These are phyloP conservation scores for Suillus weaverae DNA, from an alignment of 768 basidiomycete genomes.

Conservation along the genomic window DNA sequence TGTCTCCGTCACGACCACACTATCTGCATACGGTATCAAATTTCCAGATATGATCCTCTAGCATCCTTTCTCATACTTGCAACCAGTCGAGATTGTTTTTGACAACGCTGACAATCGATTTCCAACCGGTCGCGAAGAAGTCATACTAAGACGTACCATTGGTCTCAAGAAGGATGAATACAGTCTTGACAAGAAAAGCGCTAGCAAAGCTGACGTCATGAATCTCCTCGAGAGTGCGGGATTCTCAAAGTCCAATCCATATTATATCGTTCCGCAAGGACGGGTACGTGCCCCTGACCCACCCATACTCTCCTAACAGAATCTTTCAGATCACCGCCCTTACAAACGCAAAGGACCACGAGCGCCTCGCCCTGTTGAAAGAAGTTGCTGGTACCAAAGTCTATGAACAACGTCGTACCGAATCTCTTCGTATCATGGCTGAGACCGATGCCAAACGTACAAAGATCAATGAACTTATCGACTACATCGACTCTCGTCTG, in stretches of 20 bases:
- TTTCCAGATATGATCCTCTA: background rate
- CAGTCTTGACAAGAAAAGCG: constrained; percentile 92
- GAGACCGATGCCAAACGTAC: constrained; percentile 92
- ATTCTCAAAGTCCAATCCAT: constrained; percentile 97
- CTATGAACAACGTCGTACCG: constrained; percentile 90
- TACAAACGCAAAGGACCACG: constrained; percentile 95
- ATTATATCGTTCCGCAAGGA: constrained; percentile 99
- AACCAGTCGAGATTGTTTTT: constrained; percentile 85
- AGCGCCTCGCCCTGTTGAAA: constrained; percentile 91
- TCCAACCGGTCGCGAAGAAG: constrained; percentile 85
- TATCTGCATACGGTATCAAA: constrained; percentile 81
- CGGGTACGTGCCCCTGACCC: constrained; percentile 54
- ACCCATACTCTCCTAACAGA: constrained; percentile 11
- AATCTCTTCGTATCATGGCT: constrained; percentile 94
- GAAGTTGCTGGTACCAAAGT: constrained; percentile 99
- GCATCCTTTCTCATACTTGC: constrained; percentile 1
- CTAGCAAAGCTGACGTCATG: constrained; percentile 96
- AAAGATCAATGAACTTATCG: constrained; percentile 88
- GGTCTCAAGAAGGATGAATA: constrained; percentile 99
- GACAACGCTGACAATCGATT: constrained; percentile 95
- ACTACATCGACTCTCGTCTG: constrained; percentile 88
- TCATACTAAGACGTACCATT: constrained; percentile 89
- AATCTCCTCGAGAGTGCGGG: constrained; percentile 95
- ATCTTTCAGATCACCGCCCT: constrained; percentile 80
- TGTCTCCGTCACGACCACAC: constrained; percentile 79